Percentiles rank a stretch among this genome's conserved stretches.
Evolutionary conservation across 2,329 filamentous ascomycete species (phyloP).

Genomic region (Coniochaeta prunicola): DNA sequence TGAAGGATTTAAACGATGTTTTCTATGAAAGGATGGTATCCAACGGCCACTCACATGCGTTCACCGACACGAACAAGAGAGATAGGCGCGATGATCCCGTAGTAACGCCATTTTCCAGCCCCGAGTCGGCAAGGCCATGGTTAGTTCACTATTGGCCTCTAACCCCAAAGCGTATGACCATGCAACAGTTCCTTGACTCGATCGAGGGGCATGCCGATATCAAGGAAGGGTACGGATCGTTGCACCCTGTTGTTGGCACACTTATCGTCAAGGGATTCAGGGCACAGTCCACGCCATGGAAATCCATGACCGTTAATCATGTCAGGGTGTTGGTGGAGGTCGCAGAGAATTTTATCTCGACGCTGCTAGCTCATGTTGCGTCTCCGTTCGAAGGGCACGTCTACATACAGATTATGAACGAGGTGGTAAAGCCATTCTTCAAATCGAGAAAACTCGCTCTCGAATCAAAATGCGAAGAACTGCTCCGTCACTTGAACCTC

Average conservation of each 20-base stretch:
- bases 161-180: not conserved
- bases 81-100: not conserved
- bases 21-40: not conserved
- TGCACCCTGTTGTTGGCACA: not conserved
- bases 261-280: not conserved
- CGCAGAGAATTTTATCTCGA: not conserved
- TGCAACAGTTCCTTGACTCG: not conserved
- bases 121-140: not conserved
- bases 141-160: not conserved
- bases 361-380: not conserved
- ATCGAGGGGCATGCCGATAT: not conserved
- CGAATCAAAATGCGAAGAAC: not conserved
- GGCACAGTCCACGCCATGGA: not conserved
- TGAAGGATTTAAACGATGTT: not conserved
- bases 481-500: not conserved
- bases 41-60: not conserved
- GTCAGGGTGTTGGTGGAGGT: not conserved
- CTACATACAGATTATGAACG: not conserved
- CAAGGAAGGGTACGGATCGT: not conserved
- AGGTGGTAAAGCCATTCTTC: not conserved
- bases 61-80: not conserved
- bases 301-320: not conserved
- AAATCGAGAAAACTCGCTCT: not conserved
- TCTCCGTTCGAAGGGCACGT: not conserved
- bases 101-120: not conserved